A percentile compares a stretch with the other conserved stretches of the same genome.
Evolutionary conservation across 805 yeast genomes (phyloP).

Genomic region (Candida vartiovaarae): DNA sequence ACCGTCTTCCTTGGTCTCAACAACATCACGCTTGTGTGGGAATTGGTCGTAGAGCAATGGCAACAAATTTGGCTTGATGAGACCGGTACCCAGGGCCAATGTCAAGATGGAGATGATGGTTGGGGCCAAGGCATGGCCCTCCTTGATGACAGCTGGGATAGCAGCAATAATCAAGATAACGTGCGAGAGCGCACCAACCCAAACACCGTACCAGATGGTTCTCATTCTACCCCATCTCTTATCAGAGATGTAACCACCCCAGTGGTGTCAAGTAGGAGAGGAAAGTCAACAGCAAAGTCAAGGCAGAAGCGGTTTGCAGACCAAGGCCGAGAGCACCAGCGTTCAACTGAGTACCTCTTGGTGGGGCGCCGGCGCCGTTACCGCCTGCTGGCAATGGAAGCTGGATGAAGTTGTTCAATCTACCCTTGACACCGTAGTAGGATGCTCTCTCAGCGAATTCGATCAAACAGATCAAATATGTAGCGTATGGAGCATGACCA

Average conservation of each 20-base stretch:
- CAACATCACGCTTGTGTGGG: constrained; percentile 51
- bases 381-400: constrained; percentile 33
- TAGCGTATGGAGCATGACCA: constrained; percentile 42
- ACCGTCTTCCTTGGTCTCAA: constrained; percentile 52
- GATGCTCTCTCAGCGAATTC: constrained; percentile 80
- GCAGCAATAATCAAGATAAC: constrained; percentile 64
- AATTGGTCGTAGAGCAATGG: constrained; percentile 73
- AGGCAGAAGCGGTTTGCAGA: constrained; percentile 58
- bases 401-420: constrained; percentile 76
- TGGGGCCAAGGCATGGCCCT: constrained; percentile 56
- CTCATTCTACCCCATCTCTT: constrained; percentile 66
- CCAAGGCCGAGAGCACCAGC: constrained; percentile 56
- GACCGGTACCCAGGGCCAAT: constrained; percentile 75
- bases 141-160: constrained; percentile 44
- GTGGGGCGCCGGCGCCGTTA: constrained; percentile 28
- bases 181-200: constrained; percentile 54
- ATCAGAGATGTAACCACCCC: constrained; percentile 73
- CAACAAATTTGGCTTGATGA: constrained; percentile 65
- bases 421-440: constrained; percentile 71
- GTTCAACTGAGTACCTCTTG: constrained; percentile 17
- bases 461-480: constrained; percentile 52
- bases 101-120: constrained; percentile 35
- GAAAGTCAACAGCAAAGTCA: constrained; percentile 70
- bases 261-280: constrained; percentile 81
- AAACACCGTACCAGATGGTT: constrained; percentile 56